phyloP scores from a whole-genome alignment of 2,329 filamentous ascomycete species.

The Fonsecaea erecta region DNA sequence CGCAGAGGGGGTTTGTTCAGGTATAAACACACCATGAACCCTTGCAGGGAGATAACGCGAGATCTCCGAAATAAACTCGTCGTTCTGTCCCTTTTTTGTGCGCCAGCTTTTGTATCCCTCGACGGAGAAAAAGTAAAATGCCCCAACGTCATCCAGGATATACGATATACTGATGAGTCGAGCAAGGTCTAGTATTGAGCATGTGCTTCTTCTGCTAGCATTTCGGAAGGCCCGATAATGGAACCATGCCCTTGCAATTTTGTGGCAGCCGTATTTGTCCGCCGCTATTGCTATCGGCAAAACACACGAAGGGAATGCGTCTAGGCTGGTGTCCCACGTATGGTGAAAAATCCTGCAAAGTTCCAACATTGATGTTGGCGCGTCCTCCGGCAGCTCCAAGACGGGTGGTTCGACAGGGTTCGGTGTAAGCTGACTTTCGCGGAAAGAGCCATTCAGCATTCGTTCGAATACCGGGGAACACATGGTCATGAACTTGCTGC shows the following conservation, averaged over 20 bases:
- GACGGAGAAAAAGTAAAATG: constrained; percentile 4
- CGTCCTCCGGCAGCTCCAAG: constrained; percentile 18
- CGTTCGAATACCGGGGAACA: constrained; percentile 18
- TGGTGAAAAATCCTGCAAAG: constrained; percentile 11
- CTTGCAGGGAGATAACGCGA: neutral
- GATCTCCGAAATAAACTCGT: neutral
- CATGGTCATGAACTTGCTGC: constrained; percentile 7
- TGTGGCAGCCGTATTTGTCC: neutral
- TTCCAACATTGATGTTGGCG: neutral
- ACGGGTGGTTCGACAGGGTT: constrained; percentile 1
- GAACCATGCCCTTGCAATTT: neutral
- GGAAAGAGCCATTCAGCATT: constrained; percentile 10
- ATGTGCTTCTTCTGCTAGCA: neutral
- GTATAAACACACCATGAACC: neutral
- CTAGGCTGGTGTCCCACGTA: neutral
- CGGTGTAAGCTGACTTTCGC: constrained; percentile 8
- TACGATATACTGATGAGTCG: neutral
- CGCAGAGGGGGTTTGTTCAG: neutral
- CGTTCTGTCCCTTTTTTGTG: neutral
- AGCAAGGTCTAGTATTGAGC: neutral
- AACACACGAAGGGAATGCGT: neutral
- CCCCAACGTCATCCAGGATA: constrained; percentile 1
- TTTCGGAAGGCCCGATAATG: neutral
- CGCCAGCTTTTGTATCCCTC: neutral
- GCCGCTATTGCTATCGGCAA: neutral